Percentiles rank a stretch among this genome's conserved stretches.
These are phyloP conservation scores for Daphne laureola DNA, from an alignment of 441 rosid genomes.

Conservation along the genomic window DNA sequence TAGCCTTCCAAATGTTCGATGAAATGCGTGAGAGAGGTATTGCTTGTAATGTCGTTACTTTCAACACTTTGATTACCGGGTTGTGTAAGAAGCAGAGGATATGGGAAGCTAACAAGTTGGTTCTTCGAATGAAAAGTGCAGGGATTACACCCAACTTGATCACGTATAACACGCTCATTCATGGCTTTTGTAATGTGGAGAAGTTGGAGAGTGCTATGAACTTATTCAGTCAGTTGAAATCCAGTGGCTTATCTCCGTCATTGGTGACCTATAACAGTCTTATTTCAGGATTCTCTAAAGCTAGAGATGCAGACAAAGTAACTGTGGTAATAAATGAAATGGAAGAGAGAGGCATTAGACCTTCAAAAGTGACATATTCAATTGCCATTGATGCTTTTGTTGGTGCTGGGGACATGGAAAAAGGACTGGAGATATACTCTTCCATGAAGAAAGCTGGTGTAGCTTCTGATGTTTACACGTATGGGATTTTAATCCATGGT, in stretches of 20 bases:
- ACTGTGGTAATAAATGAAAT: slow-evolving; percentile 56
- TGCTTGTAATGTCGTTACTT: slow-evolving; percentile 47
- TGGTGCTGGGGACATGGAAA: slow-evolving; percentile 44
- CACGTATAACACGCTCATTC: slow-evolving; percentile 53
- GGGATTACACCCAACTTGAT: slow-evolving; percentile 52
- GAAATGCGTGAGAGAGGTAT: slow-evolving; percentile 69
- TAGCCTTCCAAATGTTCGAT: slow-evolving; percentile 49
- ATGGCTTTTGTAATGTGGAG: slow-evolving; percentile 44
- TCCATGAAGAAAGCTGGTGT: slow-evolving; percentile 54
- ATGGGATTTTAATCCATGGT: slow-evolving; percentile 63
- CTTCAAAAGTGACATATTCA: slow-evolving; percentile 66
- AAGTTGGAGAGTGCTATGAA: slow-evolving; percentile 38
- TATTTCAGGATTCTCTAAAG: slow-evolving; percentile 42
- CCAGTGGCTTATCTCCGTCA: slow-evolving; percentile 49
- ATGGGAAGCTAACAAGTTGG: slow-evolving; percentile 44
- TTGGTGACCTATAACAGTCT: slow-evolving; percentile 57
- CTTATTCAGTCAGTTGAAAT: slow-evolving; percentile 44
- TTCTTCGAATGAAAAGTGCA: slow-evolving; percentile 33
- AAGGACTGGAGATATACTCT: slow-evolving; percentile 39
- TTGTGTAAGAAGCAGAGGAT: slow-evolving; percentile 38
- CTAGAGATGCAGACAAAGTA: slow-evolving; percentile 31
- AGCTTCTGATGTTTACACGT: slow-evolving; percentile 50
- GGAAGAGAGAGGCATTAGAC: slow-evolving; percentile 67
- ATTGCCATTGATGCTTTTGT: slow-evolving; percentile 45
- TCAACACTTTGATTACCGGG: slow-evolving; percentile 54